Conservation (phyloP, 2,329 filamentous ascomycete species). For the Claviceps quebecensis region DNA sequence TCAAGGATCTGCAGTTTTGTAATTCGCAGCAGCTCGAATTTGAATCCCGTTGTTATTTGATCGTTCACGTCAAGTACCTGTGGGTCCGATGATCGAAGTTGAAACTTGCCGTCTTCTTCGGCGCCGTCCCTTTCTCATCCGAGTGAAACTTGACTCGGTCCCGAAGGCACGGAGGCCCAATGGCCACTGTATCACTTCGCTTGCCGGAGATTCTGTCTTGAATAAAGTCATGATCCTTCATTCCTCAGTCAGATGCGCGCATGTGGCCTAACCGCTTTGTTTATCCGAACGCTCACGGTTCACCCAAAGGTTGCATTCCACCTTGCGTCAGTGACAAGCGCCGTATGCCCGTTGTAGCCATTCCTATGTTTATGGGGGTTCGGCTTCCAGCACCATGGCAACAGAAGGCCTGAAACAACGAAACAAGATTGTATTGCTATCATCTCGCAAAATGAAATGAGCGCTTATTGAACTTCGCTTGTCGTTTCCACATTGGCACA, state of each 20-base stretch:
- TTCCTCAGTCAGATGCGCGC: not conserved
- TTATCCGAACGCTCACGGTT: not conserved
- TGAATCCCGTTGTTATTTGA: not conserved
- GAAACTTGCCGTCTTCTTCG: not conserved
- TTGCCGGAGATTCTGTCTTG: not conserved
- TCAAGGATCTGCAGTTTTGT: not conserved
- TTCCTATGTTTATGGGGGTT: not conserved
- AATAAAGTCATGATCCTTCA: not conserved
- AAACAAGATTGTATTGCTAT: not conserved
- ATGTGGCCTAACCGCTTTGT: not conserved
- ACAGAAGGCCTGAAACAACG: not conserved
- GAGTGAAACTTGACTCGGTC: constrained; percentile 4
- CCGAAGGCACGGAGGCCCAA: constrained; percentile 3
- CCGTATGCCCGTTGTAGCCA: not conserved
- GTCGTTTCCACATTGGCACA: not conserved
- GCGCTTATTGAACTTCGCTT: not conserved
- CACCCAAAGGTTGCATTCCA: not conserved
- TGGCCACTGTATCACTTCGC: not conserved
- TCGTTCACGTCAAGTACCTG: not conserved
- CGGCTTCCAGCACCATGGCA: not conserved
- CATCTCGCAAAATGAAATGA: not conserved
- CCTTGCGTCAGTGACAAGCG: not conserved
- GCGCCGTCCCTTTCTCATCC: constrained; percentile 1
- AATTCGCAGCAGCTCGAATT: not conserved
- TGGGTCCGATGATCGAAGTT: not conserved